These are phyloP conservation scores for Leishmania braziliensis DNA, from an alignment of 208 protist species.

Conservation along the genomic window DNA sequence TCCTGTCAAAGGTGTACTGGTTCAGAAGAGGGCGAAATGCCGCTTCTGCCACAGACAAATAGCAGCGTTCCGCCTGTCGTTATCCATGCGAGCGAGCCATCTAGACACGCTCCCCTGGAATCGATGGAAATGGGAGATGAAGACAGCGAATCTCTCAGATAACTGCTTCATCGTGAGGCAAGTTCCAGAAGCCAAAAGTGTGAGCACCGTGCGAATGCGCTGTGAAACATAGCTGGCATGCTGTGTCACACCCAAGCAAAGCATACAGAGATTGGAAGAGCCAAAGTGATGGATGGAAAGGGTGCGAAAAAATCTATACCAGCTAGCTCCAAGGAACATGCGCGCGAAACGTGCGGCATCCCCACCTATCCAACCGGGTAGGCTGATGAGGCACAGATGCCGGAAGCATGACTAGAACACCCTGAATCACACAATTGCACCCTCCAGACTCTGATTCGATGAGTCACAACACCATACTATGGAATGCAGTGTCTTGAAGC, in stretches of 20 bases:
- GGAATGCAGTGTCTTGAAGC: neutral
- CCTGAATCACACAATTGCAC: neutral
- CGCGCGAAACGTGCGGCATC: neutral
- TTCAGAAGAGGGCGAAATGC: neutral
- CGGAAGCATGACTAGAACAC: neutral
- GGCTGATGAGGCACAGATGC: neutral
- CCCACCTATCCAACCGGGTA: too few species aligned
- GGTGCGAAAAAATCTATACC: neutral
- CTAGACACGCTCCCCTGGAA: neutral
- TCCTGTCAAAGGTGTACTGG: neutral
- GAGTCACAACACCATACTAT: neutral
- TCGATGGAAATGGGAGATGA: neutral
- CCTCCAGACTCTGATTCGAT: neutral
- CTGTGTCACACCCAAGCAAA: neutral
- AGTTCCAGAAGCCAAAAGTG: neutral
- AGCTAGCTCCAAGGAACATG: neutral
- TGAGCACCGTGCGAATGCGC: neutral
- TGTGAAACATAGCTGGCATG: neutral
- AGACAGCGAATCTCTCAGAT: neutral
- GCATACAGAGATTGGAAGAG: neutral
- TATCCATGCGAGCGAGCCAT: neutral
- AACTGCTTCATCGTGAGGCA: neutral
- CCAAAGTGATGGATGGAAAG: neutral
- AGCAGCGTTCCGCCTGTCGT: neutral
- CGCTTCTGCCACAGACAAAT: neutral